Evolutionary conservation across 345 rosid species (phyloP).

Genomic region (Fremontodendron californicum): DNA sequence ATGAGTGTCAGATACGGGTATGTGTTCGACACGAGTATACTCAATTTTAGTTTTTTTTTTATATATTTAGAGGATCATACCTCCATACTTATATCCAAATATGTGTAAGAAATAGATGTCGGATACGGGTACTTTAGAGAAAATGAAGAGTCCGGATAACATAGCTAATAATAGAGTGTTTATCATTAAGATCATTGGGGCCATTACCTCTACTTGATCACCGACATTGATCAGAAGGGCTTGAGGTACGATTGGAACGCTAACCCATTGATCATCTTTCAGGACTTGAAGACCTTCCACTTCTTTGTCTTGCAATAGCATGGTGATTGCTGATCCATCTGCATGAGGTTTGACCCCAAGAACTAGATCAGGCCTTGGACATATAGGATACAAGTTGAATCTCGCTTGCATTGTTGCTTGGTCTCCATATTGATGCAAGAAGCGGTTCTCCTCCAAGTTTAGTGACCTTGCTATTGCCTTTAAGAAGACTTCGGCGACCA

Average conservation of each 20-base stretch:
- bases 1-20: no score
- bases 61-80: no score
- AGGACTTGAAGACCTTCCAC: slow-evolving; percentile 49
- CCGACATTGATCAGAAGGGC: slow-evolving; percentile 53
- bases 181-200: background rate
- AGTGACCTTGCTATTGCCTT: slow-evolving; percentile 54
- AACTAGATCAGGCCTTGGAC: slow-evolving; percentile 50
- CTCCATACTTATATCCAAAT: no score
- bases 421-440: slow-evolving; percentile 46
- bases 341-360: slow-evolving; percentile 55
- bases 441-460: slow-evolving; percentile 39
- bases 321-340: slow-evolving; percentile 56
- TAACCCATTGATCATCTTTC: slow-evolving; percentile 48
- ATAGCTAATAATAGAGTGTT: background rate
- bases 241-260: slow-evolving; percentile 41
- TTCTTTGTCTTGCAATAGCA: slow-evolving; percentile 49
- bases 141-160: no score
- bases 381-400: slow-evolving; percentile 58
- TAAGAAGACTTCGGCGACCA: slow-evolving; percentile 26
- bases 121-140: no score
- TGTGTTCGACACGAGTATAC: no score
- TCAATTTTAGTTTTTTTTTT: no score
- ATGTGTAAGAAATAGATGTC: no score
- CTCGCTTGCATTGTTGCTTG: slow-evolving; percentile 34
- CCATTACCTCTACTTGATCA: slow-evolving; percentile 47